Base-by-base conservation (phyloP, 2,329 filamentous ascomycete genomes). In the Elsinoe ampelina region DNA sequence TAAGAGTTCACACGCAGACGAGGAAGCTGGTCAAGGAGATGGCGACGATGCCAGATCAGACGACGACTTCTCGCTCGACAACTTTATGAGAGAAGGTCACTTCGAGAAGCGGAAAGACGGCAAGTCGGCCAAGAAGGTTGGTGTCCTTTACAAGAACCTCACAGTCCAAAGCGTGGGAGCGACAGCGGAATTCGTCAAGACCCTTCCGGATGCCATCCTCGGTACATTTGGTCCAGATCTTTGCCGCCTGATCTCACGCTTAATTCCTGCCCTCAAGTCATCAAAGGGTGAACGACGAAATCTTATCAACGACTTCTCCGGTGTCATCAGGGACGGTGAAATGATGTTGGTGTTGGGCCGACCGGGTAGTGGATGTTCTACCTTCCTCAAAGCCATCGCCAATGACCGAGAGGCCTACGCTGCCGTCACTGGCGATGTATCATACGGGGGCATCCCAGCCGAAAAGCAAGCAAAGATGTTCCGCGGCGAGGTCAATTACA, bases 201-300 rank as follows among this genome's bases (percentile, higher is more conserved):
- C 86, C 0, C 71, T 92, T 0, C 87, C 87, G 0, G 80, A 87
- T 61, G 87, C 87, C 2, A 76, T 92, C 36, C 60, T 89, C 3
- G 86, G 86, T 19, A 90, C 87, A 0, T 92, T 93, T 67, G 88
- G 88, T 0, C 87, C 87, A 0, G 88, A 92, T 68, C 72, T 92
- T 1, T 92, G 88, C 67, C 78, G 75, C 19, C 71, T 88, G 5
- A 63, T 90, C 12, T 75, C 73, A 32, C 66, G 73, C 5, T 82
- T 80, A 57, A 64, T 82, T 20, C 80, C 81, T 0, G 71, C 72
- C 17, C 70, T 82, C 13, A 73, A 70, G 38, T 69, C 80, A 47
- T 73, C 74, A 5, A 73, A 73, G 47, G 75, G 75, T 3, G 74
- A 77, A 30, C 76, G 76, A 13, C 72, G 80, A 35, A 75, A 76